phyloP scores from a whole-genome alignment of 768 basidiomycete species.

The Mycena leptocephala region DNA sequence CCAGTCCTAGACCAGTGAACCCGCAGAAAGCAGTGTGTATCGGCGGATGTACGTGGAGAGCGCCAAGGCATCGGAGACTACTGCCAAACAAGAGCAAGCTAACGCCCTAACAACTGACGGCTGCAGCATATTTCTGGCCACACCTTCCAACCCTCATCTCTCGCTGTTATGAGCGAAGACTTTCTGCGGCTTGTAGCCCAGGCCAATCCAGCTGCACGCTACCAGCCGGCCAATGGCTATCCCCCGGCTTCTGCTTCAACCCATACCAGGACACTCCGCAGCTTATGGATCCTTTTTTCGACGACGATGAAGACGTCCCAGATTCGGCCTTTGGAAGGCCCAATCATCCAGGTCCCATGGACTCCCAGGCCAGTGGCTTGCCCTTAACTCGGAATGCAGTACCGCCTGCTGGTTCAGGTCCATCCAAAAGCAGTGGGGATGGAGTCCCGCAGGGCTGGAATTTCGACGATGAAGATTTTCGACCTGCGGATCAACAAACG shows the following conservation, averaged over 20 bases:
- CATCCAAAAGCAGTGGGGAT: slow-evolving; percentile 61
- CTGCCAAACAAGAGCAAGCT: background rate
- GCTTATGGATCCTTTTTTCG: slow-evolving; percentile 90
- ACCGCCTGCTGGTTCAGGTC: slow-evolving; percentile 71
- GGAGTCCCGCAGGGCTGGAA: slow-evolving; percentile 81
- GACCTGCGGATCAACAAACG: slow-evolving; percentile 50
- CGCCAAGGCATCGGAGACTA: too few relatives aligned
- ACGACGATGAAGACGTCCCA: slow-evolving; percentile 84
- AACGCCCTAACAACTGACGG: slow-evolving; percentile 15
- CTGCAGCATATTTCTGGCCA: background rate
- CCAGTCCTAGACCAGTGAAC: background rate
- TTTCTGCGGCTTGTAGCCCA: slow-evolving; percentile 82
- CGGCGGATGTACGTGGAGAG: background rate
- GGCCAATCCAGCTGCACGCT: slow-evolving; percentile 76
- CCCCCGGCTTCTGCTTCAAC: slow-evolving; percentile 67
- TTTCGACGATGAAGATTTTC: slow-evolving; percentile 78
- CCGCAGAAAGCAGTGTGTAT: too few relatives aligned
- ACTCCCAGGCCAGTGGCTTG: slow-evolving; percentile 70
- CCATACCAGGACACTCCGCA: slow-evolving; percentile 64
- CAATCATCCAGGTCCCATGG: slow-evolving; percentile 57
- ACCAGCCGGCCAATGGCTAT: slow-evolving; percentile 72
- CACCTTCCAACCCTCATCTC: background rate
- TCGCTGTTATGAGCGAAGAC: slow-evolving; percentile 73
- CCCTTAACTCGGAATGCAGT: slow-evolving; percentile 74
- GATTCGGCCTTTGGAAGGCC: slow-evolving; percentile 78